Conservation (phyloP, 495 filamentous ascomycete species). For the Podospora australis region DNA sequence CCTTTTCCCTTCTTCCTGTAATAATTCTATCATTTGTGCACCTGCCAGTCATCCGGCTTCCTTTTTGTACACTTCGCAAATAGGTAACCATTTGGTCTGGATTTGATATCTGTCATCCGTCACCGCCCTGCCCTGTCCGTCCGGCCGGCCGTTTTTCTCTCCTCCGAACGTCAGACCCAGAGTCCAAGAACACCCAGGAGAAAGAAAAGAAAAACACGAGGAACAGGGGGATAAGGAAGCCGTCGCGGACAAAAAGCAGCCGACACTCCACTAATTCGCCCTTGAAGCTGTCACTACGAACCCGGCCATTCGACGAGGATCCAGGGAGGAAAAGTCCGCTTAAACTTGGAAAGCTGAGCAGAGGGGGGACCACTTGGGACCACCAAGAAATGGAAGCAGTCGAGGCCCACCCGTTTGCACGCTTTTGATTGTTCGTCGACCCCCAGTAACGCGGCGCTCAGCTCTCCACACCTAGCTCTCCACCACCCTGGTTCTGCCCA, state of each 20-base stretch:
- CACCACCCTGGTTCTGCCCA: constrained; percentile 18
- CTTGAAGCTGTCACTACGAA: not conserved
- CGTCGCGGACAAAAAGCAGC: not conserved
- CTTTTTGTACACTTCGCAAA: too few species aligned
- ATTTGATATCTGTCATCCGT: constrained; percentile 5
- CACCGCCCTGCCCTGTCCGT: not conserved
- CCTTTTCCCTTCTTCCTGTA: not conserved
- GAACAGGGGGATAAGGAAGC: not conserved
- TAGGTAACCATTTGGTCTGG: constrained; percentile 2
- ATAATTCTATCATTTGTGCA: not conserved
- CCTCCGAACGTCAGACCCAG: too few species aligned
- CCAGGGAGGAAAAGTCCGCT: constrained; percentile 3
- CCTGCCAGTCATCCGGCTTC: not conserved
- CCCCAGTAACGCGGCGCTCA: too few species aligned
- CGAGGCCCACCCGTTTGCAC: constrained; percentile 20
- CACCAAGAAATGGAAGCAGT: constrained; percentile 9
- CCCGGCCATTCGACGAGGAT: constrained; percentile 7
- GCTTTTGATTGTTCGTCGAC: constrained; percentile 21
- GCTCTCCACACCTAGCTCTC: constrained; percentile 16
- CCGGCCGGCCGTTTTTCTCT: not conserved
- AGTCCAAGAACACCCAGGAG: too few species aligned
- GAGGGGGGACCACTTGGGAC: constrained; percentile 12
- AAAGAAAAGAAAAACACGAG: not conserved
- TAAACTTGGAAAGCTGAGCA: too few species aligned
- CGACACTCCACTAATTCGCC: not conserved